A percentile compares a stretch with the other conserved stretches of the same genome.
Conservation (phyloP, 2,329 filamentous ascomycete genomes). For the Hypoxylon sp. region DNA sequence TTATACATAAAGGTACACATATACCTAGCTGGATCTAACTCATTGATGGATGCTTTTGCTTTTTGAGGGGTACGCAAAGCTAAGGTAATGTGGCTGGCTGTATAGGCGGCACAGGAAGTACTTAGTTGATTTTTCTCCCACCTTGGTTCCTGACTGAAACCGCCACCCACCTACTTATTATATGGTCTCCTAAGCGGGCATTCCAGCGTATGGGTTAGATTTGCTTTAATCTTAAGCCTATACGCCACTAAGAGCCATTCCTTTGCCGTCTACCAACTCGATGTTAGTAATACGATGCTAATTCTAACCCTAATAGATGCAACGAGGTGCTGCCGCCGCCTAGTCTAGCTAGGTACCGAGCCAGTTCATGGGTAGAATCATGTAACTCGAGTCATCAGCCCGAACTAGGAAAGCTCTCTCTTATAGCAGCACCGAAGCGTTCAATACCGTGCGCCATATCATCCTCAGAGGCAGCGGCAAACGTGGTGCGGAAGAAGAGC, state of each 20-base stretch:
- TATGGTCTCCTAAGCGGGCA: too few species aligned
- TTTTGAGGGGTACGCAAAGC: too few species aligned
- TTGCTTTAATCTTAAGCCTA: too few species aligned
- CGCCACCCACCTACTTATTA: too few species aligned
- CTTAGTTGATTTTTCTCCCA: neutral
- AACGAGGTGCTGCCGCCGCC: neutral
- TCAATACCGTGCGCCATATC: constrained; percentile 80
- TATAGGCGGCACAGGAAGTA: neutral
- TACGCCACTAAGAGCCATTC: neutral
- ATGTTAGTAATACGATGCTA: neutral
- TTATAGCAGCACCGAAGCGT: constrained; percentile 82
- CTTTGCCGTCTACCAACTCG: neutral
- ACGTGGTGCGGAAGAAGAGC: constrained; percentile 92
- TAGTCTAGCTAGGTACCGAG: neutral
- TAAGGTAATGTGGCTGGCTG: constrained; percentile 12
- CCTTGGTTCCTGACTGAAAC: too few species aligned
- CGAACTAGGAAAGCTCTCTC: constrained; percentile 64
- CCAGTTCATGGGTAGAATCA: neutral
- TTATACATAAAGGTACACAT: neutral
- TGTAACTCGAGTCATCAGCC: neutral
- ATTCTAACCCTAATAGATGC: neutral
- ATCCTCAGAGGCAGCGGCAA: constrained; percentile 81
- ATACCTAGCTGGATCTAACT: neutral
- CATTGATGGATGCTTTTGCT: too few species aligned
- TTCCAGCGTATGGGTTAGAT: too few species aligned